Conservation (phyloP, 176 grass and related monocot species). For the Rhynchospora pubera region DNA sequence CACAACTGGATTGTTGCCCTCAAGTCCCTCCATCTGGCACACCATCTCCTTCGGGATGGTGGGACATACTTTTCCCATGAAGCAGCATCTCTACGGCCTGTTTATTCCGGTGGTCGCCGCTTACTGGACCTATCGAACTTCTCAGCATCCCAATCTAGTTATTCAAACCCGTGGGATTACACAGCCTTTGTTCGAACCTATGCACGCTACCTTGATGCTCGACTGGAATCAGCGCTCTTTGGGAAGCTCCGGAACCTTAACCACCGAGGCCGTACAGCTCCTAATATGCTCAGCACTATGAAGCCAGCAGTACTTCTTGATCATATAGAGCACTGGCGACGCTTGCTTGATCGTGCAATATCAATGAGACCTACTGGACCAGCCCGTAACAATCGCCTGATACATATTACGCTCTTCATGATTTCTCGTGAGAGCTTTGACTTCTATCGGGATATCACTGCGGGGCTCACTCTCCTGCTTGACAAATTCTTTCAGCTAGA, state of each 20-base stretch:
- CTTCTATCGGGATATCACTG: constrained; percentile 33
- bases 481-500: constrained; percentile 38
- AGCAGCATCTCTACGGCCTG: constrained; percentile 3
- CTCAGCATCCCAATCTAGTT: constrained; percentile 14
- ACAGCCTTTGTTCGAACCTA: constrained; percentile 28
- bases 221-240: constrained; percentile 19
- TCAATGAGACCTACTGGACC: constrained; percentile 32
- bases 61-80: constrained; percentile 24
- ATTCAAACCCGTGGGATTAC: constrained; percentile 29
- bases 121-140: constrained; percentile 38
- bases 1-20: constrained; percentile 35
- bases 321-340: constrained; percentile 27
- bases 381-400: constrained; percentile 15
- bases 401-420: constrained; percentile 30
- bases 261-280: background rate
- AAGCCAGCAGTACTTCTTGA: constrained; percentile 15
- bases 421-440: constrained; percentile 35
- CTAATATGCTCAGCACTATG: constrained; percentile 11
- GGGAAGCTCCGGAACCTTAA: constrained; percentile 28
- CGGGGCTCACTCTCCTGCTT: constrained; percentile 27
- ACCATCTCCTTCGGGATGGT: constrained; percentile 23
- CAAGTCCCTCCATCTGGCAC: constrained; percentile 29
- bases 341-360: constrained; percentile 29
- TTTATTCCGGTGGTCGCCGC: background rate
- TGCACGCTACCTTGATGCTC: constrained; percentile 34